These are phyloP conservation scores for Mycoemilia scoparia DNA, from an alignment of 192 early-diverging fungal genomes.

Conservation along the genomic window DNA sequence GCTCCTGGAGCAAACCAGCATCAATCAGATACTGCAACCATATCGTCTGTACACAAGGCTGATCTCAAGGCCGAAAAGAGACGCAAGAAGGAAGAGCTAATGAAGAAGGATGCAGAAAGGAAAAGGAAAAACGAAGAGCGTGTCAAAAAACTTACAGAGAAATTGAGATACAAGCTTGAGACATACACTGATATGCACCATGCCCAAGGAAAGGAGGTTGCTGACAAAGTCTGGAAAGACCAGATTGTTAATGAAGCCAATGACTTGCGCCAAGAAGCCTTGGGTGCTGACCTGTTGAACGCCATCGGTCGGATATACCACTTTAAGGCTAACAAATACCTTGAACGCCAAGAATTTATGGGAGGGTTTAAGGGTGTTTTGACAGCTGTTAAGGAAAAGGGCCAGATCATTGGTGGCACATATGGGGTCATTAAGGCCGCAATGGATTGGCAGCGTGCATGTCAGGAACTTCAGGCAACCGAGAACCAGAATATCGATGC, in stretches of 20 bases:
- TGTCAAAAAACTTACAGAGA: conserved; percentile 50
- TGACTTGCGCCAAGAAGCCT: conserved; percentile 71
- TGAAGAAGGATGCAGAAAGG: conserved; percentile 42
- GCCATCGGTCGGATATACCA: conserved; percentile 83
- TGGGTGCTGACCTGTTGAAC: conserved; percentile 85
- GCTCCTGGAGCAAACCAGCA: conserved; percentile 2
- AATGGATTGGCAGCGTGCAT: conserved; percentile 80
- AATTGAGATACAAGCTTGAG: conserved; percentile 56
- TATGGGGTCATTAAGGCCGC: conserved; percentile 83
- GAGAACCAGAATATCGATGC: conserved; percentile 65
- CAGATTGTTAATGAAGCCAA: conserved; percentile 65
- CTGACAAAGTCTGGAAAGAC: conserved; percentile 46
- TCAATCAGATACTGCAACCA: background rate
- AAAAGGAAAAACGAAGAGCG: conserved; percentile 37
- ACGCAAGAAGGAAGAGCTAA: conserved; percentile 35
- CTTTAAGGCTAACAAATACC: conserved; percentile 72
- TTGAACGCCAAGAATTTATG: conserved; percentile 46
- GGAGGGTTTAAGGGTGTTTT: conserved; percentile 49
- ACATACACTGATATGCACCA: conserved; percentile 48
- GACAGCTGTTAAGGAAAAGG: conserved; percentile 66
- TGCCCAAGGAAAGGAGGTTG: conserved; percentile 28
- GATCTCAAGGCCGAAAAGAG: conserved; percentile 34
- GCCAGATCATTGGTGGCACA: conserved; percentile 79
- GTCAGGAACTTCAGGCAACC: conserved; percentile 72
- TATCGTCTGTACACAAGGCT: no score